Evolutionary conservation across 805 yeast species (phyloP).

Genomic region (Dipodascopsis uninucleata): DNA sequence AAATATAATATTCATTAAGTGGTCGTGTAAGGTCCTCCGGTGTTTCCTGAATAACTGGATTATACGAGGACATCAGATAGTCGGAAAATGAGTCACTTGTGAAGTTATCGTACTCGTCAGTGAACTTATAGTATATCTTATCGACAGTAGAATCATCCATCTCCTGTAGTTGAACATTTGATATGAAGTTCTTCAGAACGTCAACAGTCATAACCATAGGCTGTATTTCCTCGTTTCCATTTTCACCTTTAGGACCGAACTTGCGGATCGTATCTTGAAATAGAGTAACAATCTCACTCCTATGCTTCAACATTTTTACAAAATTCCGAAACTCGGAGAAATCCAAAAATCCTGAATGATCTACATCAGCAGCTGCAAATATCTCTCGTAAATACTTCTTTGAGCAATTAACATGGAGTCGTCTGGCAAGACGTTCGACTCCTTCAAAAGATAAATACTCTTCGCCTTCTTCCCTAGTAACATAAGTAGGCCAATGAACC

Average conservation of each 20-base stretch:
- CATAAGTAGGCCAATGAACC: constrained; percentile 59
- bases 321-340: constrained; percentile 74
- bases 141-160: constrained; percentile 33
- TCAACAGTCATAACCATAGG: constrained; percentile 6
- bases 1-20: constrained; percentile 77
- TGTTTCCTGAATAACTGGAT: constrained; percentile 24
- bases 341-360: constrained; percentile 49
- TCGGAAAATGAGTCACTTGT: constrained; percentile 40
- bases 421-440: constrained; percentile 58
- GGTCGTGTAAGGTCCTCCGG: constrained; percentile 57
- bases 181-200: constrained; percentile 42
- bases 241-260: constrained; percentile 15
- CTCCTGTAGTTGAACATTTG: constrained; percentile 47
- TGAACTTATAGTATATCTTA: constrained; percentile 42
- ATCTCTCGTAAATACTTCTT: constrained; percentile 45
- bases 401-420: constrained; percentile 71
- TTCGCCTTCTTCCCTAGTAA: constrained; percentile 30
- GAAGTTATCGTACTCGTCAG: constrained; percentile 27
- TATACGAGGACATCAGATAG: constrained; percentile 37
- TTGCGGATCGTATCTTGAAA: constrained; percentile 44
- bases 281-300: constrained; percentile 57
- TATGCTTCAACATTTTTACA: constrained; percentile 60
- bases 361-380: constrained; percentile 54
- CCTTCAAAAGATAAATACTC: constrained; percentile 53
- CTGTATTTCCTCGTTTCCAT: no score